phyloP scores from a whole-genome alignment of 2,329 filamentous ascomycete genomes.

The Aureobasidium lini region DNA sequence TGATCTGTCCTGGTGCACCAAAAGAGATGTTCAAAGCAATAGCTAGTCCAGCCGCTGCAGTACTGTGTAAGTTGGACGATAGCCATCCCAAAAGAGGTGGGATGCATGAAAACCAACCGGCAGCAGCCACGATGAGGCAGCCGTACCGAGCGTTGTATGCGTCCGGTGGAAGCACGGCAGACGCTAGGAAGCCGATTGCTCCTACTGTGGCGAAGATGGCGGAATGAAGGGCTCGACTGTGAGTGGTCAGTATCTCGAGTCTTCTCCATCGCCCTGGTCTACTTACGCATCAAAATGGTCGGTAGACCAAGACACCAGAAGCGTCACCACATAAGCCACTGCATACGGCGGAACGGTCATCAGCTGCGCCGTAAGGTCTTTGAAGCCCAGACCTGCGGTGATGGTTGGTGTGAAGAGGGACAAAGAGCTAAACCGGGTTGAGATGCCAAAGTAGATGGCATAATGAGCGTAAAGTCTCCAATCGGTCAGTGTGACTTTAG shows the following conservation, averaged over 20 bases:
- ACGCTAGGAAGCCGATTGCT: conserved; percentile 52
- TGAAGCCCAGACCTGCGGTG: conserved; percentile 57
- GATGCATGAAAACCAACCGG: conserved; percentile 61
- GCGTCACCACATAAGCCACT: conserved; percentile 41
- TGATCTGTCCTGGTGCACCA: conserved; percentile 62
- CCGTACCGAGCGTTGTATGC: conserved; percentile 58
- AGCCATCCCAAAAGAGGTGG: conserved; percentile 66
- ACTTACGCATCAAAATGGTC: conserved; percentile 50
- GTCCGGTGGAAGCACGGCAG: conserved; percentile 54
- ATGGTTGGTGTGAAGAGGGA: conserved; percentile 42
- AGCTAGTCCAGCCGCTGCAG: conserved; percentile 58
- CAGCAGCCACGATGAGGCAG: conserved; percentile 59
- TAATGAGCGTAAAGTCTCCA: conserved; percentile 48
- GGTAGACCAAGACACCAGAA: conserved; percentile 44
- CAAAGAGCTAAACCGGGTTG: conserved; percentile 22
- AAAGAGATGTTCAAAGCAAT: conserved; percentile 64
- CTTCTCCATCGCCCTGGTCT: not conserved
- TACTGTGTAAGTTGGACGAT: conserved; percentile 59
- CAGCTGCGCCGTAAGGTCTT: conserved; percentile 38
- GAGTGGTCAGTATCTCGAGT: not conserved
- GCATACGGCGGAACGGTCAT: conserved; percentile 29
- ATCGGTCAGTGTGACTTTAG: conserved; percentile 41
- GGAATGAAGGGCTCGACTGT: conserved; percentile 42
- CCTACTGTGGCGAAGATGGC: conserved; percentile 45
- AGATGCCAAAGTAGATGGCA: conserved; percentile 44